Percentiles rank a stretch among this genome's conserved stretches.
Evolutionary conservation across 2,329 filamentous ascomycete species (phyloP).

Genomic region (Penicillium nordicum): DNA sequence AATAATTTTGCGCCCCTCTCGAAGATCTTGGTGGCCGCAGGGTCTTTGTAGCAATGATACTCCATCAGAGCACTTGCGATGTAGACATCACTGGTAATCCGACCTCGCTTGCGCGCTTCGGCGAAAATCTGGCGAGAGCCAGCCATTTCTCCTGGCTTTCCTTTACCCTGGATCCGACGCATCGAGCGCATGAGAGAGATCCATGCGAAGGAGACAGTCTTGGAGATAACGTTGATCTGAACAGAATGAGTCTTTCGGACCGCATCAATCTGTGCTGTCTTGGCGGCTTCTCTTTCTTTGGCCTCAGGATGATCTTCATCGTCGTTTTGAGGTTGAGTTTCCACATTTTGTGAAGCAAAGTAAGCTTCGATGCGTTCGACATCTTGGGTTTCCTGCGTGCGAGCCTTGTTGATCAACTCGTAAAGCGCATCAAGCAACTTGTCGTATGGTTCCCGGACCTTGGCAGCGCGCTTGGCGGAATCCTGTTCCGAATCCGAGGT

Average conservation of each 20-base stretch:
- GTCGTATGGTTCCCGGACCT: conserved; percentile 79
- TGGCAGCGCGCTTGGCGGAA: conserved; percentile 59
- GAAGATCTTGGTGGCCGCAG: conserved; percentile 89
- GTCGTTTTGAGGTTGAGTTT: conserved; percentile 42
- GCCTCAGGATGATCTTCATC: conserved; percentile 56
- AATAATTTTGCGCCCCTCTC: conserved; percentile 92
- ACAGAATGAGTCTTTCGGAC: conserved; percentile 64
- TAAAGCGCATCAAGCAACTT: conserved; percentile 84
- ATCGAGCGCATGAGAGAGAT: conserved; percentile 91
- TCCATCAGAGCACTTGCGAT: conserved; percentile 90
- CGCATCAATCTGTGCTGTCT: conserved; percentile 54
- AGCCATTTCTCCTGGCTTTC: conserved; percentile 63
- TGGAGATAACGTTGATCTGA: conserved; percentile 72
- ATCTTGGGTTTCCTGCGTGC: conserved; percentile 62
- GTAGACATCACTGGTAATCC: conserved; percentile 91
- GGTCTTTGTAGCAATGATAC: conserved; percentile 92
- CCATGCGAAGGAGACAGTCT: conserved; percentile 89
- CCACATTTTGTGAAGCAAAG: conserved; percentile 45
- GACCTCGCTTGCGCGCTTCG: conserved; percentile 80
- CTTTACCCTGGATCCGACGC: conserved; percentile 85
- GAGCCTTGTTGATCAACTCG: conserved; percentile 69
- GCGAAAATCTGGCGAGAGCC: conserved; percentile 86
- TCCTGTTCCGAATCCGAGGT: conserved; percentile 74
- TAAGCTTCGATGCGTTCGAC: conserved; percentile 54
- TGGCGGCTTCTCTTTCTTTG: conserved; percentile 51